Evolutionary conservation across 805 yeast species (phyloP), one percentile per base, ranked within the genome.

Genomic region (Candida oleophila): DNA sequence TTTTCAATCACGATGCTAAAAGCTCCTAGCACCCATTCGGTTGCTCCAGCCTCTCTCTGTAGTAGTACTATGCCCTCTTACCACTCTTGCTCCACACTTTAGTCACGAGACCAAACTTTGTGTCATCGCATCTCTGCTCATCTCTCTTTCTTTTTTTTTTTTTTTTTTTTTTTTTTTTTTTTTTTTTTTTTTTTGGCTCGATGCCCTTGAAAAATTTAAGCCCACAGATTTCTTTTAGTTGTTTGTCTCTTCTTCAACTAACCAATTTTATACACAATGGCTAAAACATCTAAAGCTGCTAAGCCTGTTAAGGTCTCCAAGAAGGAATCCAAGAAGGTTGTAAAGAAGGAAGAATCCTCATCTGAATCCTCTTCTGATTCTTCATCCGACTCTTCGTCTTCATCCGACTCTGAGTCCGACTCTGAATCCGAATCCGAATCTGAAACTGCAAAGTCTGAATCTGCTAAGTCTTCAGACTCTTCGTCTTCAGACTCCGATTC

Each of bases 211-310:
- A 38, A 38, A 38, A 14, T 20, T 38, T 21, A 21, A 22, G 28
- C 12, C 11, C 30, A 9, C n/a, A n/a, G n/a, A n/a, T 20, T 21
- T 38, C 21, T 19, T 38, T 15, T 22, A 9, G 8, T 38, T 22
- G 15, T 11, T 25, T 20, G n/a, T n/a, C 33, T 39, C 33, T 25
- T 38, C 41, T 38, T 5, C 22, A 20, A 9, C 19, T 4, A 38
- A 43, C 20, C 38, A 41, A 44, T 43, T 36, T 15, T 16, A 38
- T 45, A 37, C 15, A 66, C 38, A 56, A 71, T 71, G 77, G 77
- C 72, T 53, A 71, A 71, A 57, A 54, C 73, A 37, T 56, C 60
- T 43, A 63, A 62, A 46, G 45, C 66, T 43, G 48, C 60, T 48
- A 62, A 60, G 54, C 60, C 51, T 41, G 50, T 44, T 44, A 64